These are phyloP conservation scores for Coemansia sp. DNA, from an alignment of 192 early-diverging fungal species.

Conservation along the genomic window DNA sequence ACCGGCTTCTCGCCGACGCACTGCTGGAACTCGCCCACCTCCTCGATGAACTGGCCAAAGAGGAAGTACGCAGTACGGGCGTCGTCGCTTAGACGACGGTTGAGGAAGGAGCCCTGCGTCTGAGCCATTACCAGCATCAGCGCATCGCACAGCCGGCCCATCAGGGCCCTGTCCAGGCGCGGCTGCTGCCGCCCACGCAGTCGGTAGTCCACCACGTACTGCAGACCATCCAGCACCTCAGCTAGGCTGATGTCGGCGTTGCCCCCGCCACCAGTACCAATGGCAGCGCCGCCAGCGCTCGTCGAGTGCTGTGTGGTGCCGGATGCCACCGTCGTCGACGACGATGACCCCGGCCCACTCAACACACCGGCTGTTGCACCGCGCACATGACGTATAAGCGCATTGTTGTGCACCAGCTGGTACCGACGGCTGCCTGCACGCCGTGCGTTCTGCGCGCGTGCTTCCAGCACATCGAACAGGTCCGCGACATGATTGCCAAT, in stretches of 20 bases:
- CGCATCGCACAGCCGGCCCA: slow-evolving; percentile 81
- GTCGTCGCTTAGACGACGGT: slow-evolving; percentile 60
- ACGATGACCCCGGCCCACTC: slow-evolving; percentile 41
- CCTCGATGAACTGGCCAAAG: slow-evolving; percentile 93
- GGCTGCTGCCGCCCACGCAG: slow-evolving; percentile 79
- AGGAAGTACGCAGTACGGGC: slow-evolving; percentile 83
- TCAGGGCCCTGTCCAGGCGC: slow-evolving; percentile 72
- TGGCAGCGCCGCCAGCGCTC: slow-evolving; percentile 31
- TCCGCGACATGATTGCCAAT: slow-evolving; percentile 68
- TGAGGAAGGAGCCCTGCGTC: slow-evolving; percentile 56
- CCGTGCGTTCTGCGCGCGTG: slow-evolving; percentile 13
- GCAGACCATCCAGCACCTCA: slow-evolving; percentile 82
- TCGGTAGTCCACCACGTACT: slow-evolving; percentile 92
- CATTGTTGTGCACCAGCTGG: slow-evolving; percentile 42
- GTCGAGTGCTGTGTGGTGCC: slow-evolving; percentile 9
- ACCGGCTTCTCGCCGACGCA: slow-evolving; percentile 73
- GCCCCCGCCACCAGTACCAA: neutral
- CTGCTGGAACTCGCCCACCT: slow-evolving; percentile 85
- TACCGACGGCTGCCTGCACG: slow-evolving; percentile 20
- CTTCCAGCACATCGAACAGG: slow-evolving; percentile 63
- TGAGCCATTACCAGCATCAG: slow-evolving; percentile 75
- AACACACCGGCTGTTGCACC: slow-evolving; percentile 32
- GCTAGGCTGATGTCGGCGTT: slow-evolving; percentile 25
- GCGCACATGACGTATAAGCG: slow-evolving; percentile 42
- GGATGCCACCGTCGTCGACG: slow-evolving; percentile 23